Evolutionary conservation across 169 alveolate genomes (phyloP).

Genomic region (Plasmodium ovale): DNA sequence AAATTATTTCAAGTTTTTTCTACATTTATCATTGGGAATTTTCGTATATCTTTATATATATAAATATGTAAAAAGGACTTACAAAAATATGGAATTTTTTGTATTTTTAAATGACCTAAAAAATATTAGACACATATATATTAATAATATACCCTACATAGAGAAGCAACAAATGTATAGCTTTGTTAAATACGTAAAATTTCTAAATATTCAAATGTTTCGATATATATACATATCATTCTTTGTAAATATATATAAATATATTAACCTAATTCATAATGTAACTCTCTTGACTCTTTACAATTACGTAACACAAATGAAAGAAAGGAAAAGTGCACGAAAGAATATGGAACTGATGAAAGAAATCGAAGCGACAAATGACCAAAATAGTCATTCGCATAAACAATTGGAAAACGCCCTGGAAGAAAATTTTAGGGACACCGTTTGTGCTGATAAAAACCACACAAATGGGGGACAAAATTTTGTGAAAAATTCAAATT

Average conservation of each 20-base stretch:
- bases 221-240: constrained; percentile 55
- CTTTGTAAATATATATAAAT: constrained; percentile 53
- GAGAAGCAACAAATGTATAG: constrained; percentile 16
- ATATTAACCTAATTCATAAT: constrained; percentile 43
- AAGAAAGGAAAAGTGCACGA: constrained; percentile 16
- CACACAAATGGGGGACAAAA: too few species aligned
- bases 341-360: not conserved
- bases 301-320: constrained; percentile 19
- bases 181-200: constrained; percentile 32
- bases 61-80: constrained; percentile 34
- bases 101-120: constrained; percentile 58
- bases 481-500: too few species aligned
- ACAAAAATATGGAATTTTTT: constrained; percentile 53
- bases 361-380: not conserved
- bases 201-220: constrained; percentile 54
- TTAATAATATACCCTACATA: constrained; percentile 32
- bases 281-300: constrained; percentile 34
- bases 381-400: not conserved
- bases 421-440: too few species aligned
- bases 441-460: too few species aligned
- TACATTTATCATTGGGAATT: constrained; percentile 66
- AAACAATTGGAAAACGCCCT: too few species aligned
- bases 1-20: constrained; percentile 48
- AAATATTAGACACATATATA: constrained; percentile 45
- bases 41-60: constrained; percentile 55